Evolutionary conservation across 495 filamentous ascomycete genomes (phyloP), one percentile per base, ranked within the genome.

Genomic region (Hyphodiscus hymeniophilus): DNA sequence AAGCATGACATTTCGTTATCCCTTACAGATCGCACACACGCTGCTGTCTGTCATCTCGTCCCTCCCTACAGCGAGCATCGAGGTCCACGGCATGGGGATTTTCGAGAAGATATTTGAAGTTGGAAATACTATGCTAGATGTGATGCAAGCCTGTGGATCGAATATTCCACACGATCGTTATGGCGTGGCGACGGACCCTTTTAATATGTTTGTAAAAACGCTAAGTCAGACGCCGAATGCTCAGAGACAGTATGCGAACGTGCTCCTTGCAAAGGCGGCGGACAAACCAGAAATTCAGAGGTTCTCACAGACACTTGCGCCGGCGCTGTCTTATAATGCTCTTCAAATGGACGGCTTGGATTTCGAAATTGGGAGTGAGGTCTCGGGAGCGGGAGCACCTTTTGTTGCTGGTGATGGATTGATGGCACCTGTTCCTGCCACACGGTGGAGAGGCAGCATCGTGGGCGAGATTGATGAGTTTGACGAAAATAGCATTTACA

Each of bases 61-160:
- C 11, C 64, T 76, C 7, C 74, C 76, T 0, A 60, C 72, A 5
- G 66, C 69, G 5, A 72, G 70, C 33, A 74, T 82, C 12, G 71
- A 76, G 52, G 70, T 81, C 0, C 78, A 84, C 47, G 79, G 80
- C 0, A 76, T 75, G 42, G 76, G 76, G 21, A 80, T 84, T 32
- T 65, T 74, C 20, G 69, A 76, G 45, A 81, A 77, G 57, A 59
- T 80, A 1, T 75, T 80, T 40, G 75, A 79, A 45, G 65, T 80
- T 42, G 64, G 71, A 1, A 74, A 73, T 43, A 74, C 76, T 0
- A 73, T 79, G 44, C 63, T 73, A 0, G 74, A 79, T 58, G 74
- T 80, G 1, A 60, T 80, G 13, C 60, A 55, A 34, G 55, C 59
- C 10, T 63, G 52, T 34, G 61, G 56, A 5, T 30, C 35, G 0